Evolutionary conservation across 495 filamentous ascomycete genomes (phyloP).

Genomic region (Trichodelitschia bisporula): DNA sequence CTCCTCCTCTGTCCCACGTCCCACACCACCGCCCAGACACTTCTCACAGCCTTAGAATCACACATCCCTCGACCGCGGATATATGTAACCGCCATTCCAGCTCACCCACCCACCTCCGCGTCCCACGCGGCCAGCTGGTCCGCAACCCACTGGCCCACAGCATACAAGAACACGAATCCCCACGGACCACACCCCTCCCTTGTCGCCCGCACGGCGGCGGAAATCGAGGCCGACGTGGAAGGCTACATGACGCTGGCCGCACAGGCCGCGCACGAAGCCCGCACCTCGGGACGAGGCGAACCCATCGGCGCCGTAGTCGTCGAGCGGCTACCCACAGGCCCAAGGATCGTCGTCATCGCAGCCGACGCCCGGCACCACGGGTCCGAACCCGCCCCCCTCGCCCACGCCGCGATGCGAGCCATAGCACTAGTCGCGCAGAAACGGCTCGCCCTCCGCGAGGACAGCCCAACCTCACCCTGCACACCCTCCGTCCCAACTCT

Average conservation of each 20-base stretch:
- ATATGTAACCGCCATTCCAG: constrained; percentile 22
- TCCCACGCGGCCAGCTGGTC: constrained; percentile 58
- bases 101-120: constrained; percentile 45
- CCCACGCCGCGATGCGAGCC: constrained; percentile 66
- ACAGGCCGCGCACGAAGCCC: constrained; percentile 30
- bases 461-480: neutral
- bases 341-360: constrained; percentile 39
- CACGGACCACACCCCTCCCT: constrained; percentile 45
- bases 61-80: constrained; percentile 7
- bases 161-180: constrained; percentile 65
- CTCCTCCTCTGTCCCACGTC: constrained; percentile 21
- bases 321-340: constrained; percentile 17
- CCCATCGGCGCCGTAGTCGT: constrained; percentile 64
- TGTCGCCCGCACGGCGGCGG: constrained; percentile 25
- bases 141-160: constrained; percentile 58
- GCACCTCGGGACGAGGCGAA: constrained; percentile 33
- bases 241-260: constrained; percentile 47
- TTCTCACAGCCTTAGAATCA: constrained; percentile 18
- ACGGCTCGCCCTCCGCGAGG: constrained; percentile 12
- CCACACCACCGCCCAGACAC: constrained; percentile 17
- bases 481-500: no score
- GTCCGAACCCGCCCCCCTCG: constrained; percentile 33
- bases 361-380: constrained; percentile 48
- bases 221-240: constrained; percentile 26
- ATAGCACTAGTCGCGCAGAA: constrained; percentile 67